Percentiles rank a stretch among this genome's conserved stretches.
Evolutionary conservation across 768 basidiomycete genomes (phyloP).

Genomic region (Leccinum incarnatum): DNA sequence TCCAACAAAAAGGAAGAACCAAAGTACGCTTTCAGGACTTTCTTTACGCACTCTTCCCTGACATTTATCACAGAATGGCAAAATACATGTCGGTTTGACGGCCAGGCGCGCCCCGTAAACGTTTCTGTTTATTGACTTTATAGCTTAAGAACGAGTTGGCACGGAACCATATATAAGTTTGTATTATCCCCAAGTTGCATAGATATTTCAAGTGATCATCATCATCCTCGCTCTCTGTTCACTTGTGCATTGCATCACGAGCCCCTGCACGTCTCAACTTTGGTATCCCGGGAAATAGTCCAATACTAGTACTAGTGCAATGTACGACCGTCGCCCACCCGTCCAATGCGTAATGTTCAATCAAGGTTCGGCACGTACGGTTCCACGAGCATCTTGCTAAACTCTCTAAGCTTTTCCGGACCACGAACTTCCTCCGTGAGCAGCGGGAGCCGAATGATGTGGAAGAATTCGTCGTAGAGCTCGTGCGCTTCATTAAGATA

Average conservation of each 20-base stretch:
- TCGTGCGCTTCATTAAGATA: constrained; percentile 96
- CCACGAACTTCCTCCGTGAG: constrained; percentile 97
- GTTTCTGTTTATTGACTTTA: not conserved
- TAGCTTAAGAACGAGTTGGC: not conserved
- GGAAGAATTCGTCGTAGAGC: constrained; percentile 97
- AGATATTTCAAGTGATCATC: not conserved
- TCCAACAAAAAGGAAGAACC: constrained; percentile 42
- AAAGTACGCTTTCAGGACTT: constrained; percentile 38
- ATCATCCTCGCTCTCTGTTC: not conserved
- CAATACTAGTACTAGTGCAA: not conserved
- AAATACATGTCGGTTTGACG: constrained; percentile 75
- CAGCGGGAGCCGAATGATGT: constrained; percentile 89
- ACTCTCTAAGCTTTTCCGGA: constrained; percentile 88
- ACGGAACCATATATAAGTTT: not conserved
- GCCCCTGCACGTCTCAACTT: not conserved
- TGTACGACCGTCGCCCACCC: not conserved
- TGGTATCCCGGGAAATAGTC: not conserved
- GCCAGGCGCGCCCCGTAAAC: not conserved
- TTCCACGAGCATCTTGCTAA: constrained; percentile 87
- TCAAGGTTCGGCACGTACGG: constrained; percentile 59
- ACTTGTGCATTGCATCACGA: constrained; percentile 1
- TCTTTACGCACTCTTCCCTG: not conserved
- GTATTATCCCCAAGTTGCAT: not conserved
- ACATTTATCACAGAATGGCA: constrained; percentile 55
- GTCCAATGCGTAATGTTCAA: constrained; percentile 6